Percentiles rank a stretch among this genome's conserved stretches.
These are phyloP conservation scores for Alternaria panax DNA, from an alignment of 2,329 filamentous ascomycete species.

Conservation along the genomic window DNA sequence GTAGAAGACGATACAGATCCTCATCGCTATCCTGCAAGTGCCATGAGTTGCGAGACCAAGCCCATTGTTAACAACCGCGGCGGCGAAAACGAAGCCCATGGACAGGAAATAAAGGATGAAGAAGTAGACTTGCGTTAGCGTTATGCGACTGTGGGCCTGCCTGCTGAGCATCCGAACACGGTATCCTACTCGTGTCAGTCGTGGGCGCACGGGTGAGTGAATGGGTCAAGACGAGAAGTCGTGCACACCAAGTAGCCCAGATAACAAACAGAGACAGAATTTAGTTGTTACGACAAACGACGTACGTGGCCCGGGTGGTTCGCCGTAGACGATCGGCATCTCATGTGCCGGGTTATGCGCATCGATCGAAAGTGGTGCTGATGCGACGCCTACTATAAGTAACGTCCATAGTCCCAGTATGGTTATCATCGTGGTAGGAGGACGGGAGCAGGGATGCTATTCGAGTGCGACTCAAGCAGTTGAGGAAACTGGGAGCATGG, in stretches of 20 bases:
- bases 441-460: background rate
- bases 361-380: background rate
- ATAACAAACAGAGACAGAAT: constrained; percentile 2
- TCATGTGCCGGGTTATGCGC: background rate
- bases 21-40: constrained; percentile 46
- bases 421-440: background rate
- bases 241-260: constrained; percentile 4
- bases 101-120: constrained; percentile 46
- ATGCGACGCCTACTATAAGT: background rate
- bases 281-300: constrained; percentile 5
- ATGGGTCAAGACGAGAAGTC: background rate
- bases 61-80: constrained; percentile 44
- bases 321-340: background rate
- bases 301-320: background rate
- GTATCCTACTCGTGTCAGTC: constrained; percentile 23
- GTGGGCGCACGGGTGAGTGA: no score
- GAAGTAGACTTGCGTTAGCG: constrained; percentile 39
- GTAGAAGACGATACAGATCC: constrained; percentile 48
- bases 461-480: background rate
- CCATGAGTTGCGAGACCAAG: constrained; percentile 34
- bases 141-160: constrained; percentile 6
- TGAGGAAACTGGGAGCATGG: background rate
- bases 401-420: background rate
- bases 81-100: constrained; percentile 45
- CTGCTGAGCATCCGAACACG: constrained; percentile 20